Percentiles rank a stretch among this genome's conserved stretches.
Evolutionary conservation across 768 basidiomycete genomes (phyloP).

Genomic region (Mycena haematopus): DNA sequence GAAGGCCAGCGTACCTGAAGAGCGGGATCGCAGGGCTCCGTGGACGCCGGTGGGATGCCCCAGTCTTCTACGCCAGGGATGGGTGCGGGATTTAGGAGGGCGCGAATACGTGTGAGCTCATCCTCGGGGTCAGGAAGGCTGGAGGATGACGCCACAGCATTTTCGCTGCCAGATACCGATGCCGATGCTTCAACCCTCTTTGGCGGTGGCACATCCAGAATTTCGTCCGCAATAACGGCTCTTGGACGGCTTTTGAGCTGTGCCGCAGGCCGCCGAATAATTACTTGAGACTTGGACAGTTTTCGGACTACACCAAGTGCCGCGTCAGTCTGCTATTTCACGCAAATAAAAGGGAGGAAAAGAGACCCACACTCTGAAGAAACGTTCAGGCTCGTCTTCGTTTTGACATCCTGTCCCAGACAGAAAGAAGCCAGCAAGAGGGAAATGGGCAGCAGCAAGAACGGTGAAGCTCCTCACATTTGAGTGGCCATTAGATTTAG

Average conservation of each 20-base stretch:
- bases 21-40: slow-evolving; percentile 62
- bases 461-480: slow-evolving; percentile 69
- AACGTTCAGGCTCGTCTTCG: slow-evolving; percentile 44
- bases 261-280: slow-evolving; percentile 59
- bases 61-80: slow-evolving; percentile 73
- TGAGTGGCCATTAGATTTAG: slow-evolving; percentile 35
- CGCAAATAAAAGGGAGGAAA: neutral
- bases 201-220: slow-evolving; percentile 33
- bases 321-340: neutral
- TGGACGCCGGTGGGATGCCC: slow-evolving; percentile 73
- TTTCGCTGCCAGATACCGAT: slow-evolving; percentile 22
- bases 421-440: slow-evolving; percentile 67
- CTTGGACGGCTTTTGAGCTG: slow-evolving; percentile 56
- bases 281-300: slow-evolving; percentile 59
- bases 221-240: slow-evolving; percentile 56
- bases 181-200: slow-evolving; percentile 25
- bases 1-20: slow-evolving; percentile 54
- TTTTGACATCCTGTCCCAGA: slow-evolving; percentile 69
- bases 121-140: slow-evolving; percentile 41
- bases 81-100: slow-evolving; percentile 64
- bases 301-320: slow-evolving; percentile 43
- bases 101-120: slow-evolving; percentile 61
- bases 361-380: slow-evolving; percentile 53
- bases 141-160: slow-evolving; percentile 31
- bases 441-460: slow-evolving; percentile 56